These are phyloP conservation scores for Fusarium sp. DNA, from an alignment of 2,329 filamentous ascomycete species.

Conservation along the genomic window DNA sequence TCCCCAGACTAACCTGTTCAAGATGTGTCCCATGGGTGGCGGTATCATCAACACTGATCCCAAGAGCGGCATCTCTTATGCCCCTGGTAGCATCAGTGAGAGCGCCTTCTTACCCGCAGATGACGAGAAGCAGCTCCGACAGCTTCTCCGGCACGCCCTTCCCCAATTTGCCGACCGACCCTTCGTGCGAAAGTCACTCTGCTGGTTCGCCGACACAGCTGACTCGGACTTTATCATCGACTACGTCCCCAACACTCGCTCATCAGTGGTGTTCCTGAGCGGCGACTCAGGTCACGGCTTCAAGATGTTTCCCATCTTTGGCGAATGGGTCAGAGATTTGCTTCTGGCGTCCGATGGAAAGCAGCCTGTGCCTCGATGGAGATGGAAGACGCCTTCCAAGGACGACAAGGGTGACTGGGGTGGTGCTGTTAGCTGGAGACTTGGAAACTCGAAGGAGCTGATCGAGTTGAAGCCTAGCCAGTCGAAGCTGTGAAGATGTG, in stretches of 20 bases:
- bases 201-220: constrained; percentile 72
- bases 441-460: constrained; percentile 48
- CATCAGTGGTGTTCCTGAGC: constrained; percentile 61
- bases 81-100: constrained; percentile 44
- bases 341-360: constrained; percentile 52
- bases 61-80: constrained; percentile 55
- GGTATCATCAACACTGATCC: constrained; percentile 63
- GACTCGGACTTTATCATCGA: constrained; percentile 73
- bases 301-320: constrained; percentile 72
- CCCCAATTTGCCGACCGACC: constrained; percentile 65
- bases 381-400: constrained; percentile 58
- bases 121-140: constrained; percentile 65
- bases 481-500: constrained; percentile 21
- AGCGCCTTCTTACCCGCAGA: constrained; percentile 63
- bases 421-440: constrained; percentile 53
- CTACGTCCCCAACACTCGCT: constrained; percentile 63
- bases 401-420: constrained; percentile 44
- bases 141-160: constrained; percentile 63
- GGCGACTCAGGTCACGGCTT: constrained; percentile 73
- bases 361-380: constrained; percentile 62
- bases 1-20: constrained; percentile 66
- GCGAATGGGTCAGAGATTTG: constrained; percentile 64
- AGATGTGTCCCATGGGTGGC: constrained; percentile 70
- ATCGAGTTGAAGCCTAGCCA: constrained; percentile 24
- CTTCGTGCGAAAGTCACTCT: constrained; percentile 68